Base-by-base conservation (phyloP, 2,329 filamentous ascomycete species). In the Epichloe coenophiala region DNA sequence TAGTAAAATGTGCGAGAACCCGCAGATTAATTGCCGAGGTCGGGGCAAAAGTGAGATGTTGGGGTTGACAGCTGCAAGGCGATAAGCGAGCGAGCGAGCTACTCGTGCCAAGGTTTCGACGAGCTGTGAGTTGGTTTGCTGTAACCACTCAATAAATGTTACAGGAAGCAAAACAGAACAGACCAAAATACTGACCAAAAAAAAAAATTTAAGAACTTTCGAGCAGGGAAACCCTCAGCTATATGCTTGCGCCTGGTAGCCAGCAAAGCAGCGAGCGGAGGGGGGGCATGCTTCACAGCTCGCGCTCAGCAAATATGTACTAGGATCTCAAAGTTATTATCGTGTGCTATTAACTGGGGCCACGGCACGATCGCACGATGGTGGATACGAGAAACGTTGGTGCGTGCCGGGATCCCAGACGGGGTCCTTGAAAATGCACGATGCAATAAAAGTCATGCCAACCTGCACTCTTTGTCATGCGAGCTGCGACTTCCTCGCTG, bases 331-430 rank as follows among this genome's bases (percentile, higher is more conserved):
- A 42, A 42, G 40, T 17, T 38, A 9, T 31, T n/a, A n/a, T n/a
- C 27, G 8, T 9, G 27, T 31, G 8, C 5, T 17, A 19, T 12
- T 15, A 42, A 21, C 13, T 31, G n/a, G 42, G 21, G 6, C 17
- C 33, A 44, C n/a, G 48, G 42, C 35, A 45, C 42, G 48, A 50
- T 50, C 21, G 23, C 42, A 35, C 47, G n/a, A 27, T 19, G 5
- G 19, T 45, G 41, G 45, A 49, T 49, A 49, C 48, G 48, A 49
- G 41, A 21, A 37, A 17, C 35, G n/a, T 45, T 15, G 23, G 27
- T 35, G 15, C 31, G 23, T 7, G 13, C 36, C n/a, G 23, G 3
- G 23, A 11, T 4, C 8, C 8, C 23, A 11, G 3, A 31, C 27
- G 8, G 9, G 8, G 27, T 9, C 27, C 8, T 4, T 27, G 23